Conservation (phyloP, 1,284 basidiomycete genomes). For the Ustilago cynodontis region DNA sequence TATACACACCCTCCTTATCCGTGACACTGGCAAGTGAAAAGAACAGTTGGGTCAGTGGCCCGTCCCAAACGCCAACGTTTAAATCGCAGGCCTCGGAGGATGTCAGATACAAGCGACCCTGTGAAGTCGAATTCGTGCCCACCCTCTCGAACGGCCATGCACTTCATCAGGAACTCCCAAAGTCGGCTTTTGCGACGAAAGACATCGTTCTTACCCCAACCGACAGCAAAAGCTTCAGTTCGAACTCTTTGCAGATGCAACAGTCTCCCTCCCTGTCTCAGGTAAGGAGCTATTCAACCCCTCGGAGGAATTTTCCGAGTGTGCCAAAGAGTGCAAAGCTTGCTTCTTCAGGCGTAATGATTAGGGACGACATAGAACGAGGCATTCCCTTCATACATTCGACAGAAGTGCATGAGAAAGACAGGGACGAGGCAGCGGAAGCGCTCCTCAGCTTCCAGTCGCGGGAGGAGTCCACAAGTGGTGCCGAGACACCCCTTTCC, state of each 20-base stretch:
- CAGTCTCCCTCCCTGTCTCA: not conserved
- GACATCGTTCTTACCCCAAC: not conserved
- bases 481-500: not conserved
- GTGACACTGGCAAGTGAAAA: not conserved
- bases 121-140: conserved; percentile 4
- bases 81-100: conserved; percentile 2
- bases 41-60: not conserved
- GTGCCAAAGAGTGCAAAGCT: not conserved
- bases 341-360: not conserved
- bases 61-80: not conserved
- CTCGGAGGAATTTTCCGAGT: not conserved
- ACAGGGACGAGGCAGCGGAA: not conserved
- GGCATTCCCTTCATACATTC: not conserved
- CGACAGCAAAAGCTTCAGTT: not conserved
- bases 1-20: conserved; percentile 9
- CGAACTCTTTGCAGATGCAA: not conserved
- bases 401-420: not conserved
- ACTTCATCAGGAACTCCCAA: not conserved
- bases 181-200: not conserved
- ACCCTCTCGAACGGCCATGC: conserved; percentile 2
- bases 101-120: not conserved
- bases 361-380: not conserved
- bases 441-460: not conserved
- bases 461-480: not conserved
- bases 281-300: not conserved